These are phyloP conservation scores for Bolboschoenoplectus hybrid DNA, from an alignment of 202 grass and related monocot genomes.

Conservation along the genomic window DNA sequence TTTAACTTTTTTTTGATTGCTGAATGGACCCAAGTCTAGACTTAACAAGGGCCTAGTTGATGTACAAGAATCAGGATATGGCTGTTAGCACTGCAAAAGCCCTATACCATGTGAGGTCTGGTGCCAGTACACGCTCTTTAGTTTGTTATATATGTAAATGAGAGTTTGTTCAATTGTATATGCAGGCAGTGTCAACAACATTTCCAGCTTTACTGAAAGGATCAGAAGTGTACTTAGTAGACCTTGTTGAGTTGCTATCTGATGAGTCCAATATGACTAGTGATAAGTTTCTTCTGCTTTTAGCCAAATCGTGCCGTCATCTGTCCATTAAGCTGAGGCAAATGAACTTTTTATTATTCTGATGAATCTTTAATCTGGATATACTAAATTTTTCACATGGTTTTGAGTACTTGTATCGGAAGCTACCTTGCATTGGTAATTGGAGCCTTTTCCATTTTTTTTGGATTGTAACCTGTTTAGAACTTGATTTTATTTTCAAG, in stretches of 20 bases:
- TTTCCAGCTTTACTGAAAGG: slow-evolving; percentile 71
- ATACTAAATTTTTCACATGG: slow-evolving; percentile 26
- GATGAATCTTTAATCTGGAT: slow-evolving; percentile 6
- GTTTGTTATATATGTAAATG: slow-evolving; percentile 10
- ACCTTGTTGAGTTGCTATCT: slow-evolving; percentile 68
- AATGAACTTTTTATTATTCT: slow-evolving; percentile 33
- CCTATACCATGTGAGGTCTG: background rate
- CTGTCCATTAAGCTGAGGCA: slow-evolving; percentile 79
- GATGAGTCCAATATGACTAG: slow-evolving; percentile 60
- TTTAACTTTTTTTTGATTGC: background rate
- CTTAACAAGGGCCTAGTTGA: slow-evolving; percentile 4
- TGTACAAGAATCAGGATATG: background rate
- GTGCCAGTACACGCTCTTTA: background rate
- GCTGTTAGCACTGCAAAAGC: background rate
- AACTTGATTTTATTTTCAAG: background rate
- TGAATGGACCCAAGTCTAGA: background rate
- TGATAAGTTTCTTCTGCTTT: slow-evolving; percentile 72
- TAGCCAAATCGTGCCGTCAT: slow-evolving; percentile 56
- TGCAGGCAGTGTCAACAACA: slow-evolving; percentile 66
- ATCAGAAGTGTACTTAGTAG: slow-evolving; percentile 61
- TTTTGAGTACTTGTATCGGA: slow-evolving; percentile 35
- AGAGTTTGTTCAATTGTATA: slow-evolving; percentile 31
- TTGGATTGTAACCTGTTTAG: background rate
- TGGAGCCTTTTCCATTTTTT: slow-evolving; percentile 8
- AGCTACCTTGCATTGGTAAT: slow-evolving; percentile 34